Evolutionary conservation across 495 filamentous ascomycete species (phyloP), one percentile per base, ranked within the genome.

Genomic region (Glarea lozoyensis): DNA sequence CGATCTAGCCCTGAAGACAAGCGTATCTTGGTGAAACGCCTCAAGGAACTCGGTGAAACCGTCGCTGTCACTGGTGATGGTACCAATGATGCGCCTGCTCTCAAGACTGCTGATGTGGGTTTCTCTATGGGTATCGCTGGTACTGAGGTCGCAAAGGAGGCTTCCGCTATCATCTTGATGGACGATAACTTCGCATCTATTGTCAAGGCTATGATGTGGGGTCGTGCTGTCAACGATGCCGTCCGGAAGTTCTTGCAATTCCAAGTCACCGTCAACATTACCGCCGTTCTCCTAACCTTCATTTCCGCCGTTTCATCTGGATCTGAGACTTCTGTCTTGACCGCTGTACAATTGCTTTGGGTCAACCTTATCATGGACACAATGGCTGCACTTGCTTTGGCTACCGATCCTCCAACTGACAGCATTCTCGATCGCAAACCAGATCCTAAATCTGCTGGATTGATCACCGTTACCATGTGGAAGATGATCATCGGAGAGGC

Each of bases 351-450:
- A 64, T 70, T 94, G 18, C 72, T 94, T 12, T 94, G 87, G 87
- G 84, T 94, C 49, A 94, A 94, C 50, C 68, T 94, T 47, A 93
- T 94, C 59, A 94, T 94, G 88, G 87, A 94, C 50, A 92, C 87
- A 0, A 86, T 94, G 48, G 87, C 87, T 19, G 87, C 87, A 12
- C 68, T 94, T 11, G 87, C 87, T 20, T 69, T 94, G 34, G 88
- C 87, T 10, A 94, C 87, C 5, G 87, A 94, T 51, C 81, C 83
- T 23, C 87, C 87, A 19, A 81, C 79, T 0, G 79, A 82, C 30
- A 79, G 81, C 42, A 84, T 93, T 33, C 64, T 94, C 23, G 66
- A 94, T 47, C 79, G 87, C 31, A 86, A 87, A 59, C 87, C 87
- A n/a, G 79, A 84, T 13, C 78, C 77, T n/a, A 88, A 85, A 59